Conservation (phyloP, 2,329 filamentous ascomycete species). For the Cordyceps sp. region DNA sequence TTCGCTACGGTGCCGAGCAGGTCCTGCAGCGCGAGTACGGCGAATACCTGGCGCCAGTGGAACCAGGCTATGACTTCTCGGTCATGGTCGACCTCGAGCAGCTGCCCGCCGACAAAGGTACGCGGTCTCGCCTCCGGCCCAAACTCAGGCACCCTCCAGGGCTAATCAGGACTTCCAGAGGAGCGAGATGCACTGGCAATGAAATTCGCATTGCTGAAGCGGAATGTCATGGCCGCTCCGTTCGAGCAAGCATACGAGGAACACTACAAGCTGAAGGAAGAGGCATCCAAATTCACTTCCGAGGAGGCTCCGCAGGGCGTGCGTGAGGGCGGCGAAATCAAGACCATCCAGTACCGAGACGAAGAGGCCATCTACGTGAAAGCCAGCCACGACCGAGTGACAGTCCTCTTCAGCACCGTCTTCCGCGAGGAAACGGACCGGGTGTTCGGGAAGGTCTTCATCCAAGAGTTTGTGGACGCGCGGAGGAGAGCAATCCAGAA, state of each 20-base stretch:
- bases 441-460: slow-evolving; percentile 94
- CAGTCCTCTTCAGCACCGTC: slow-evolving; percentile 96
- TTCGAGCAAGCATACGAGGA: slow-evolving; percentile 96
- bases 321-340: slow-evolving; percentile 76
- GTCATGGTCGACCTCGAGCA: slow-evolving; percentile 77
- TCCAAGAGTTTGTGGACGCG: slow-evolving; percentile 97
- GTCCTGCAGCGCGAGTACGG: slow-evolving; percentile 93
- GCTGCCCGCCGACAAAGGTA: slow-evolving; percentile 65
- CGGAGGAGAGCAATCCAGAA: slow-evolving; percentile 92
- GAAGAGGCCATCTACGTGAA: slow-evolving; percentile 99
- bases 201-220: slow-evolving; percentile 82
- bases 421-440: slow-evolving; percentile 97
- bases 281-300: slow-evolving; percentile 80
- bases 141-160: too few species aligned
- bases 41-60: slow-evolving; percentile 70
- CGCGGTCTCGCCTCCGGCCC: neutral
- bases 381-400: slow-evolving; percentile 91
- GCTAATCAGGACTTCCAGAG: slow-evolving; percentile 29
- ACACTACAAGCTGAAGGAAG: slow-evolving; percentile 71
- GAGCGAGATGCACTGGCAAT: slow-evolving; percentile 72
- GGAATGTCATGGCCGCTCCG: slow-evolving; percentile 96
- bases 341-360: slow-evolving; percentile 95
- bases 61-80: slow-evolving; percentile 92
- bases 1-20: slow-evolving; percentile 81
- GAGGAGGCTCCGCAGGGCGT: slow-evolving; percentile 89